A percentile compares a stretch with the other conserved stretches of the same genome.
Conservation (phyloP, 495 filamentous ascomycete species). For the Lentithecium fluviatile region DNA sequence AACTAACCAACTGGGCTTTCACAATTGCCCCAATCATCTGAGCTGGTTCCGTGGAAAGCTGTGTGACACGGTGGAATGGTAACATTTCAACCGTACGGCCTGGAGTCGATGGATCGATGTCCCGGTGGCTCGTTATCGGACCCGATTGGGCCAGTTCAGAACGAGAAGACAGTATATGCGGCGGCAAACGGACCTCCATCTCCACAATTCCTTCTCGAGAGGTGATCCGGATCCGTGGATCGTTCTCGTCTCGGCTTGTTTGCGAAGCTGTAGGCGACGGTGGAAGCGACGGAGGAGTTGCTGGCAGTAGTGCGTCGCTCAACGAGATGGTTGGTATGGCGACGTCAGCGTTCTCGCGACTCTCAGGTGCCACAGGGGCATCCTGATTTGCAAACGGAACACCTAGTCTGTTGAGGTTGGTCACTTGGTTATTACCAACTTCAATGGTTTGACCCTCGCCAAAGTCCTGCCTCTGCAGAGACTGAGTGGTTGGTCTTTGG, state of each 20-base stretch:
- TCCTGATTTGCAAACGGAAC: conserved; percentile 1
- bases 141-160: conserved; percentile 3
- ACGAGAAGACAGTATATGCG: conserved; percentile 11
- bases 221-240: conserved; percentile 33
- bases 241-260: conserved; percentile 21
- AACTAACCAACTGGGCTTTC: conserved; percentile 27
- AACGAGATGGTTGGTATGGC: not conserved
- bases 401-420: conserved; percentile 14
- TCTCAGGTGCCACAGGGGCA: not conserved
- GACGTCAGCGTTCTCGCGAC: not conserved
- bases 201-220: conserved; percentile 34
- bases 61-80: conserved; percentile 24
- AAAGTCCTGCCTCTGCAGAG: not conserved
- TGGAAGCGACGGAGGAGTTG: not conserved
- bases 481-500: not conserved
- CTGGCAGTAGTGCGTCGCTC: not conserved
- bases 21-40: conserved; percentile 27
- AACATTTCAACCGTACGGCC: not conserved
- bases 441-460: not conserved
- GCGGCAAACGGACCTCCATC: conserved; percentile 32
- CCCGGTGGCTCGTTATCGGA: not conserved
- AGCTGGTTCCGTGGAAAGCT: conserved; percentile 23
- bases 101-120: not conserved
- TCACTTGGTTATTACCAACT: conserved; percentile 6
- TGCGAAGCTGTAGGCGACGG: conserved; percentile 27